Base-by-base conservation (phyloP, 2,329 filamentous ascomycete species). In the Xylariaceae sp. region DNA sequence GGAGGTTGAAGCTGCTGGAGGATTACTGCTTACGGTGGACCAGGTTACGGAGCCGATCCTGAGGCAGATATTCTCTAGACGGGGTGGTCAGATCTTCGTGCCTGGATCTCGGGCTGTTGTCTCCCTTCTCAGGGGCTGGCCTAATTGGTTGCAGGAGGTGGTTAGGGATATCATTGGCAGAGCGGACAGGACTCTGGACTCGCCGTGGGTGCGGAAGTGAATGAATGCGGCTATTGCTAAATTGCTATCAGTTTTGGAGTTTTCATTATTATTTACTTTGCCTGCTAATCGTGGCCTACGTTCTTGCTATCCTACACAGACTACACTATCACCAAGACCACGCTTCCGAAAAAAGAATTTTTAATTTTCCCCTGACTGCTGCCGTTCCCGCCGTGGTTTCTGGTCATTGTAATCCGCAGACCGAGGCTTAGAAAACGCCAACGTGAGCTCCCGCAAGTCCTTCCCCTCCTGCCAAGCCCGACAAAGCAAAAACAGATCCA, bases 131-230 rank as follows among this genome's bases (percentile, higher is more conserved):
- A 39, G 51, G 29, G 46, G 51, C 3, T 49, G 26, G 36, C 45
- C 51, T 9, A 53, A 48, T 16, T 53, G 45, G 51, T 3, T 49
- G 39, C 45, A 53, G 46, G 51, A 49, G 45, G 19, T 51, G 8
- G 45, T 53, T 4, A 36, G 51, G 43, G 51, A 53, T 45, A 5
- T 44, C 37, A 49, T 49, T 22, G 45, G 51, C 2, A 53, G 44
- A 16, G 39, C 47, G 32, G 39, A 49, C 13, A 53, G 51, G n/a
- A 39, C 41, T 10, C 5, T 46, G 16, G 22, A 46, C 44, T 46
- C 26, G 26, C 26, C 26, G 26, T 26, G 26, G 26, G 26, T 26
- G 4, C 26, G 26, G 26, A 26, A 26, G 26, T 26, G 8, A 26
- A n/a, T n/a, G n/a, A n/a, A n/a, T n/a, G n/a, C n/a, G n/a, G n/a